A percentile compares a stretch with the other conserved stretches of the same genome.
Evolutionary conservation across 176 grass and related monocot genomes (phyloP).

Genomic region (Melocanna baccifera): DNA sequence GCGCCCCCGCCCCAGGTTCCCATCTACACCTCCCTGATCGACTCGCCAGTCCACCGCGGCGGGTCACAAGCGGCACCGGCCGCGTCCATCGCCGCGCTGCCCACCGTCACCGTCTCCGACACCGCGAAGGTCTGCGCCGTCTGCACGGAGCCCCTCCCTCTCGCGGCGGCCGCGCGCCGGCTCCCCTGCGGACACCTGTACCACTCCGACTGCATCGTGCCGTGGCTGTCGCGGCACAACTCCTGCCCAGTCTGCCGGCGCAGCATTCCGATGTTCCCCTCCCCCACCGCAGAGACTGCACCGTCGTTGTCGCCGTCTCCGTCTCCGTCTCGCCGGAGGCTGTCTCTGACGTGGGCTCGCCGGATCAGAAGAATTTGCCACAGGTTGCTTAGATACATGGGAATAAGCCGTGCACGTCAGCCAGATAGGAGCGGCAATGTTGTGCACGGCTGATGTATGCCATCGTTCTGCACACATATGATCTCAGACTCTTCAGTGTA

Average conservation of each 20-base stretch:
- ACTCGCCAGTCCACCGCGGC: not conserved
- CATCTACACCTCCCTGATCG: not conserved
- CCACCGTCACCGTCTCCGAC: not conserved
- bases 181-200: constrained; percentile 13
- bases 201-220: constrained; percentile 26
- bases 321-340: not conserved
- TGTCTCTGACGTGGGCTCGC: not conserved
- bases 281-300: not conserved
- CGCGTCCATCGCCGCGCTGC: not conserved
- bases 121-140: not conserved
- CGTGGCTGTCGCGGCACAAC: constrained; percentile 4
- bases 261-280: not conserved
- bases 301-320: not conserved
- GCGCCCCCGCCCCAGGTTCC: not conserved
- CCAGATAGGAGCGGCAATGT: not conserved
- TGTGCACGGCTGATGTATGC: not conserved
- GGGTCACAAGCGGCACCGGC: not conserved
- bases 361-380: constrained; percentile 17
- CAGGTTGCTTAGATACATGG: not conserved
- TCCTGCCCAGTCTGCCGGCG: constrained; percentile 36
- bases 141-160: not conserved
- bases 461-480: not conserved
- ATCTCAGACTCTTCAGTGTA: not conserved
- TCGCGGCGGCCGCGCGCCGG: not conserved
- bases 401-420: not conserved